Percentiles rank a stretch among this genome's conserved stretches.
phyloP scores from a whole-genome alignment of 1,139 yeast genomes.

The Candida buenavistaensis region DNA sequence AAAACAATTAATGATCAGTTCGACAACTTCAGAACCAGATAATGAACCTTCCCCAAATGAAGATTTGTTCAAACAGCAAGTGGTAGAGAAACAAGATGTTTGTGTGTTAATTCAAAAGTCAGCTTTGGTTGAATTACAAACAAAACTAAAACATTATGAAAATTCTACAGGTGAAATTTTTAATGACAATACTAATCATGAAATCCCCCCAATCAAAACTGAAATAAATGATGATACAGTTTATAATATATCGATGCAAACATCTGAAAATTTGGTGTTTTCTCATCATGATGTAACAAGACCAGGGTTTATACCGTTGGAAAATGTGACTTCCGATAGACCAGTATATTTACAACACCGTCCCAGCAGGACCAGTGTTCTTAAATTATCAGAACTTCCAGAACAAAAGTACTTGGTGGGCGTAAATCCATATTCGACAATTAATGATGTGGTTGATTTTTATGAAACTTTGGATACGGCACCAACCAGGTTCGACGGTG shows the following conservation, averaged over 20 bases:
- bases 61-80: not conserved
- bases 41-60: not conserved
- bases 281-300: slow-evolving; percentile 14
- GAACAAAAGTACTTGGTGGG: slow-evolving; percentile 14
- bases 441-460: slow-evolving; percentile 29
- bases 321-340: slow-evolving; percentile 11
- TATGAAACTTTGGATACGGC: too few relatives aligned
- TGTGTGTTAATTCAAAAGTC: slow-evolving; percentile 16
- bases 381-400: slow-evolving; percentile 11
- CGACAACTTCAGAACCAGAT: too few relatives aligned
- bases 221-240: slow-evolving; percentile 9
- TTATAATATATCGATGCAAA: slow-evolving; percentile 10
- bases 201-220: not conserved
- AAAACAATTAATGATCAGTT: too few relatives aligned
- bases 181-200: not conserved
- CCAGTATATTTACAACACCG: not conserved
- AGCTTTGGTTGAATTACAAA: slow-evolving; percentile 15
- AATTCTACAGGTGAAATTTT: not conserved
- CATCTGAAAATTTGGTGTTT: slow-evolving; percentile 10
- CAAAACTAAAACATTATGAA: slow-evolving; percentile 14
- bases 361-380: slow-evolving; percentile 8
- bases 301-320: slow-evolving; percentile 14
- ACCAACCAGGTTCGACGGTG: slow-evolving; percentile 19
- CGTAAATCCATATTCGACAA: slow-evolving; percentile 37
- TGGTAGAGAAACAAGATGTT: slow-evolving; percentile 8